These are phyloP conservation scores for Spergularia marina DNA, from an alignment of 148 eudicot species.

Conservation along the genomic window DNA sequence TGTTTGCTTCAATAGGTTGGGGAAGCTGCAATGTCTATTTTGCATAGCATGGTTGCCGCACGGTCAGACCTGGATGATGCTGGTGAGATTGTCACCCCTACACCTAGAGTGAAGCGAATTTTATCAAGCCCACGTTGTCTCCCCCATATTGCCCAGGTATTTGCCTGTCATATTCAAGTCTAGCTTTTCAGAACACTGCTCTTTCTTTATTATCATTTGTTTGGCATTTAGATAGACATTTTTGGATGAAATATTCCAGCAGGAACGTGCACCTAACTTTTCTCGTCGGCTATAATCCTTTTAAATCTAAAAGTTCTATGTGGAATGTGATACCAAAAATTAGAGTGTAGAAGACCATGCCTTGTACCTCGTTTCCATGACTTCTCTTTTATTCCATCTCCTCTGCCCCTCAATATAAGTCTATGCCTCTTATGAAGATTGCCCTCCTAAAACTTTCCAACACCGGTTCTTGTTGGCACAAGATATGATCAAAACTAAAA, in stretches of 20 bases:
- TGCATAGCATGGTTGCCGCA: slow-evolving; percentile 97
- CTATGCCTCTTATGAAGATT: too few relatives aligned
- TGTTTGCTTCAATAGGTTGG: slow-evolving; percentile 61
- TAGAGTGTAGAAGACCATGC: not conserved
- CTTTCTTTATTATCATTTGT: not conserved
- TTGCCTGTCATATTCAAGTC: not conserved
- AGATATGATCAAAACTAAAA: too few relatives aligned
- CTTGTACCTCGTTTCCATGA: too few relatives aligned
- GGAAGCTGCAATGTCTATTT: slow-evolving; percentile 75
- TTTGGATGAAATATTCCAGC: not conserved
- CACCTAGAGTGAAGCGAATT: slow-evolving; percentile 93
- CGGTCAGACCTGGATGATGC: slow-evolving; percentile 99
- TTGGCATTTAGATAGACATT: not conserved
- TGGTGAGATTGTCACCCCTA: slow-evolving; percentile 97
- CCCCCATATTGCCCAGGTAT: slow-evolving; percentile 97
- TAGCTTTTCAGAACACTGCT: slow-evolving; percentile 2
- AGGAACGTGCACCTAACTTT: not conserved
- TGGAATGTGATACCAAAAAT: not conserved
- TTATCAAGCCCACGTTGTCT: slow-evolving; percentile 96
- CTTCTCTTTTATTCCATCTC: too few relatives aligned
- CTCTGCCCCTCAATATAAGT: too few relatives aligned
- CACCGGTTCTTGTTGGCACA: too few relatives aligned
- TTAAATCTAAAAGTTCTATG: not conserved
- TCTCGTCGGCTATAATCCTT: not conserved
- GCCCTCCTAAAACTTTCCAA: too few relatives aligned